Evolutionary conservation across 2,329 filamentous ascomycete genomes (phyloP).

Genomic region (Epichloe gansuensis): DNA sequence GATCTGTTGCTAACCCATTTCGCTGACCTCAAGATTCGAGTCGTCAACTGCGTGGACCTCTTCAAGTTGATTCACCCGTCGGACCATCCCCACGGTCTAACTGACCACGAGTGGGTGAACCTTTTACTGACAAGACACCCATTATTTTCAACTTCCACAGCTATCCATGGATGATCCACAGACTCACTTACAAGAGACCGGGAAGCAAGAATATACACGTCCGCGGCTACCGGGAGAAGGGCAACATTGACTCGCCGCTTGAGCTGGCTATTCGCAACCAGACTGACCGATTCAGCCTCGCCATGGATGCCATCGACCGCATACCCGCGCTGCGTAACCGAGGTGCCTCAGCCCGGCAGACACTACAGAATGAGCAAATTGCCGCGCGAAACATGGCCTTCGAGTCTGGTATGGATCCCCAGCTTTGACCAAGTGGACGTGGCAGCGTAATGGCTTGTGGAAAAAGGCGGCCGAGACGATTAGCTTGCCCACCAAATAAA

Average conservation of each 20-base stretch:
- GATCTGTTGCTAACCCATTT: conserved; percentile 61
- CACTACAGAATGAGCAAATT: conserved; percentile 52
- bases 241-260: conserved; percentile 71
- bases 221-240: conserved; percentile 72
- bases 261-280: conserved; percentile 68
- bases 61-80: conserved; percentile 63
- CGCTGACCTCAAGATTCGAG: conserved; percentile 62
- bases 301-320: conserved; percentile 64
- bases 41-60: conserved; percentile 69
- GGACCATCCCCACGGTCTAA: conserved; percentile 64
- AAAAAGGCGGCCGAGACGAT: conserved; percentile 15
- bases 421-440: conserved; percentile 53
- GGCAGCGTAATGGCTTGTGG: conserved; percentile 38
- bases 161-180: conserved; percentile 70
- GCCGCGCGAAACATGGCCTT: conserved; percentile 51
- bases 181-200: conserved; percentile 63
- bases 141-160: conserved; percentile 79
- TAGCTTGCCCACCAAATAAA: neutral
- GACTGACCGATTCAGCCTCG: conserved; percentile 65
- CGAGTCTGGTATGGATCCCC: conserved; percentile 60
- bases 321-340: conserved; percentile 51
- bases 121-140: conserved; percentile 59
- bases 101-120: conserved; percentile 51
- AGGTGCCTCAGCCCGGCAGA: conserved; percentile 49
- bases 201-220: conserved; percentile 59